A percentile compares a stretch with the other conserved stretches of the same genome.
These are phyloP conservation scores for Kuraishia hungarica DNA, from an alignment of 805 yeast species.

Conservation along the genomic window DNA sequence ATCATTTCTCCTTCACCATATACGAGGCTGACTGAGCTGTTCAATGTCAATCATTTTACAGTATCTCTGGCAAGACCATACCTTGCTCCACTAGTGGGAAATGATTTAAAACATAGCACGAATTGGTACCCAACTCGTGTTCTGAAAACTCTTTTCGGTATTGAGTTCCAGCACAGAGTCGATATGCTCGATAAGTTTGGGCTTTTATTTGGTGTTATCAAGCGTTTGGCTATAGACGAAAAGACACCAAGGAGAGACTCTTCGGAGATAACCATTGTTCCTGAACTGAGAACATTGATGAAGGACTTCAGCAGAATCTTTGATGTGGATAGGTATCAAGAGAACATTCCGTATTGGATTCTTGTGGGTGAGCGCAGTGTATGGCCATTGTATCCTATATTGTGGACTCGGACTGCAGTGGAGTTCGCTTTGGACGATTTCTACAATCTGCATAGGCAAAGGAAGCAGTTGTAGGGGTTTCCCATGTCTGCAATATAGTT, in stretches of 20 bases:
- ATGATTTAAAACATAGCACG: slow-evolving; percentile 64
- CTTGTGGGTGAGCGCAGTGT: slow-evolving; percentile 85
- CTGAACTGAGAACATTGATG: slow-evolving; percentile 66
- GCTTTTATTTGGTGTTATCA: slow-evolving; percentile 56
- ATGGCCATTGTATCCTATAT: slow-evolving; percentile 82
- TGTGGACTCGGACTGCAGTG: slow-evolving; percentile 83
- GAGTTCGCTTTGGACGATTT: slow-evolving; percentile 83
- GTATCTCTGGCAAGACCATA: slow-evolving; percentile 92
- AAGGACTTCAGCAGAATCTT: slow-evolving; percentile 67
- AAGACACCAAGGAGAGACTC: slow-evolving; percentile 67
- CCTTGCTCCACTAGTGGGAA: slow-evolving; percentile 79
- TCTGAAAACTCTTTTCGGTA: slow-evolving; percentile 45
- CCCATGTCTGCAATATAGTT: too few species aligned
- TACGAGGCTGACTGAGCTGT: slow-evolving; percentile 80
- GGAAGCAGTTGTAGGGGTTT: slow-evolving; percentile 1
- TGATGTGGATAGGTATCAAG: slow-evolving; percentile 61
- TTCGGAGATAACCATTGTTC: slow-evolving; percentile 85
- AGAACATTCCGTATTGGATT: slow-evolving; percentile 84
- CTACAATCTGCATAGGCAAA: slow-evolving; percentile 30
- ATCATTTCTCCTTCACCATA: slow-evolving; percentile 53
- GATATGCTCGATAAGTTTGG: slow-evolving; percentile 76
- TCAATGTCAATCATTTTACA: slow-evolving; percentile 89
- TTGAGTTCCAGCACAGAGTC: slow-evolving; percentile 81
- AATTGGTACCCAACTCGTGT: slow-evolving; percentile 21
- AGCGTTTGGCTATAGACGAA: slow-evolving; percentile 80